A percentile compares a stretch with the other conserved stretches of the same genome.
These are phyloP conservation scores for Aleurites moluccanus DNA, from an alignment of 441 rosid species.

Conservation along the genomic window DNA sequence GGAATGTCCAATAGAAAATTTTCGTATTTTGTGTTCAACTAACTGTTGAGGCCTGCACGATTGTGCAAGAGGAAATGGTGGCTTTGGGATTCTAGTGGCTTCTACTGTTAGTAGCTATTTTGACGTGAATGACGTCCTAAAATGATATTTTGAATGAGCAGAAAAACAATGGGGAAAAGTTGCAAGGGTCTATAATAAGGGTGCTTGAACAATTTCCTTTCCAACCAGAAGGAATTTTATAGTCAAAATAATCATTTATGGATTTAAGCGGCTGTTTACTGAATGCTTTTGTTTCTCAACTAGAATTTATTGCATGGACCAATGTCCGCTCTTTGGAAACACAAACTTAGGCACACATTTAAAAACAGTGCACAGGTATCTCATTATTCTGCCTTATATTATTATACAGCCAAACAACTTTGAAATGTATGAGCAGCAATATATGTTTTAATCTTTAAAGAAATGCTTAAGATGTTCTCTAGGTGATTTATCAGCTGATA, in stretches of 20 bases:
- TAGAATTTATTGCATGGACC: not conserved
- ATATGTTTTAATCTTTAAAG: not conserved
- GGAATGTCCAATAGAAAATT: not conserved
- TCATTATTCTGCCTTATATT: not conserved
- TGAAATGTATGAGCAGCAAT: constrained; percentile 1
- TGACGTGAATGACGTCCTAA: not conserved
- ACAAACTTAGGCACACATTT: not conserved
- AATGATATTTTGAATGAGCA: not conserved
- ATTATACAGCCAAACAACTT: not conserved
- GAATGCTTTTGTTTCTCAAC: not conserved
- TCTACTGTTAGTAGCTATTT: not conserved
- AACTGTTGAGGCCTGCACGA: not conserved
- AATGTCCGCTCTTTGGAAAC: not conserved
- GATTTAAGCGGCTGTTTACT: not conserved
- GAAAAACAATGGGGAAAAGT: not conserved
- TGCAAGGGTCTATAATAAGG: not conserved
- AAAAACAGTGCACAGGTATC: not conserved
- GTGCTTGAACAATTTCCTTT: not conserved
- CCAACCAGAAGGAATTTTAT: not conserved
- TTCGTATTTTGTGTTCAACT: not conserved
- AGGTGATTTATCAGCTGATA: not conserved
- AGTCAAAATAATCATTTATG: not conserved
- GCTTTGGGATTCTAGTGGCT: not conserved
- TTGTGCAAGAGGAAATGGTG: not conserved
- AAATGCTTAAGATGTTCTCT: not conserved